A percentile compares a stretch with the other conserved stretches of the same genome.
Conservation (phyloP, 2,329 filamentous ascomycete genomes). For the Proliferodiscus dingleyae region DNA sequence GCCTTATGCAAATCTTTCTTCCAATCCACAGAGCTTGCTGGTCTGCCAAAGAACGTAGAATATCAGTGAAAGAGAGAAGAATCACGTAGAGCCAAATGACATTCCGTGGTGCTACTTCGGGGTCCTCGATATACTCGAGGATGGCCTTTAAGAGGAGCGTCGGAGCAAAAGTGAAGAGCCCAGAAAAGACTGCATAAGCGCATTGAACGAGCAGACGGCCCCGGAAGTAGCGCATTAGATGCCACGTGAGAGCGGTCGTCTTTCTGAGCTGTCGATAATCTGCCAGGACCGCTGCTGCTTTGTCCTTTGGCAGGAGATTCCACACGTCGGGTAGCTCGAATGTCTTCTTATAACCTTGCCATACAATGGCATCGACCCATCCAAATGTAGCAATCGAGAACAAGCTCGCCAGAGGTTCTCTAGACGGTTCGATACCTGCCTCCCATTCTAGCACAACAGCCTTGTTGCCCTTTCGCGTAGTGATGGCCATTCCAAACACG, state of each 20-base stretch:
- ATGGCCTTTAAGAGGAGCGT: conserved; percentile 89
- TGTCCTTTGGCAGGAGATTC: conserved; percentile 85
- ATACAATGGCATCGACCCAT: conserved; percentile 88
- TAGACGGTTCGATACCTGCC: conserved; percentile 78
- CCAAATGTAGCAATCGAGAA: conserved; percentile 82
- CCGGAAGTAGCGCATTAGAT: conserved; percentile 82
- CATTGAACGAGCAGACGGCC: conserved; percentile 71
- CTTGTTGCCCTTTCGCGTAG: conserved; percentile 88
- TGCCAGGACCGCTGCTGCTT: conserved; percentile 73
- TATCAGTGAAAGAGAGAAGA: conserved; percentile 76
- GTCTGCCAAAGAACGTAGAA: conserved; percentile 75
- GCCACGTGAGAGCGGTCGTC: conserved; percentile 71
- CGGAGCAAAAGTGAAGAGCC: conserved; percentile 83
- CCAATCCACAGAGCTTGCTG: conserved; percentile 90
- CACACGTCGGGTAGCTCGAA: conserved; percentile 83
- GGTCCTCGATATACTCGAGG: conserved; percentile 87
- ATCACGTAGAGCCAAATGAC: conserved; percentile 96
- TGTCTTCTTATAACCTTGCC: conserved; percentile 79
- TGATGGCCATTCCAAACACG: conserved; percentile 70
- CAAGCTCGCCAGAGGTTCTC: conserved; percentile 80
- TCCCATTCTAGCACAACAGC: conserved; percentile 85
- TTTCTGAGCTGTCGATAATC: conserved; percentile 84
- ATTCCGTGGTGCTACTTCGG: conserved; percentile 68
- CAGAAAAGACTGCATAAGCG: conserved; percentile 71
- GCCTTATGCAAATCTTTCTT: conserved; percentile 85